Evolutionary conservation across 2,329 filamentous ascomycete species (phyloP).

Genomic region (Sclerotinia minor): DNA sequence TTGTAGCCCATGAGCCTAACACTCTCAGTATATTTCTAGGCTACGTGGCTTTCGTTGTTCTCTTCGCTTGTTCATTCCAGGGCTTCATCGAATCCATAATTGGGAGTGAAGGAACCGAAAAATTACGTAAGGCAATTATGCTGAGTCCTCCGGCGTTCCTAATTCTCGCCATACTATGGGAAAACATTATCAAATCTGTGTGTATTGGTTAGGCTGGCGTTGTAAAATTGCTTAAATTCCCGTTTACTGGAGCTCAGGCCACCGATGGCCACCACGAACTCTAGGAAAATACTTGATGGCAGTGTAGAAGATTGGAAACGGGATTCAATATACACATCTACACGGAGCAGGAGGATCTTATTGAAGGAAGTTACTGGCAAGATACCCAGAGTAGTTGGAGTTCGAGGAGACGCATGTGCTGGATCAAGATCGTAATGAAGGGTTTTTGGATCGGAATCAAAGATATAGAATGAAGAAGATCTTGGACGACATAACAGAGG

Average conservation of each 20-base stretch:
- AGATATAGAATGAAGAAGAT: not conserved
- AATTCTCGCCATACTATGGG: not conserved
- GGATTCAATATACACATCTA: not conserved
- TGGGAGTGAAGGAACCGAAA: not conserved
- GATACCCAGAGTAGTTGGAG: not conserved
- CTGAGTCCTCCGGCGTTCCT: not conserved
- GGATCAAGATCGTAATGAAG: not conserved
- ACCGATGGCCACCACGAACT: no score
- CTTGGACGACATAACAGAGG: not conserved
- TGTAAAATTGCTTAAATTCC: no score
- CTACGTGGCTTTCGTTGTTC: no score
- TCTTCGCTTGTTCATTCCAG: no score
- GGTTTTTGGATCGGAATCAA: not conserved
- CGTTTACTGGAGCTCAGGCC: no score
- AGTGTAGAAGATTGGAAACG: not conserved
- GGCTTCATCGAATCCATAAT: not conserved
- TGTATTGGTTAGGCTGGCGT: not conserved
- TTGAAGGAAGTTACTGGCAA: not conserved
- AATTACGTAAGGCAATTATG: accelerated
- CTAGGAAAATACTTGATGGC: not conserved
- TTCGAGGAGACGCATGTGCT: not conserved
- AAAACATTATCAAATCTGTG: no score
- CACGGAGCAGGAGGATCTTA: not conserved
- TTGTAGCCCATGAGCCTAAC: no score
- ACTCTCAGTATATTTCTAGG: no score